Percentiles rank a stretch among this genome's conserved stretches.
phyloP scores from a whole-genome alignment of 257 asterid genomes.

The Mitragyna speciosa region DNA sequence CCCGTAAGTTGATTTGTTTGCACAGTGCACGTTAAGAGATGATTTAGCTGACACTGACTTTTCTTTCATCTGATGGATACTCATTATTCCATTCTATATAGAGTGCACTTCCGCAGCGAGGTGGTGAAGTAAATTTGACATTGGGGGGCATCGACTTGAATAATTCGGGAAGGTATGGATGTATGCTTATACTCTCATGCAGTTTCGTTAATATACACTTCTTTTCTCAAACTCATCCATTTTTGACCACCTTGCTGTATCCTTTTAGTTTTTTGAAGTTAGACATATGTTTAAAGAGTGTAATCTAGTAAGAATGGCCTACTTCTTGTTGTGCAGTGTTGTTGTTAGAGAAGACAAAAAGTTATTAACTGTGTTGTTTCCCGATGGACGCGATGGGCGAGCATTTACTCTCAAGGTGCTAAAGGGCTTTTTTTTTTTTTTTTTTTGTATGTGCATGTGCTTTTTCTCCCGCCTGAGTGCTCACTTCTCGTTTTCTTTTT shows the following conservation, averaged over 20 bases:
- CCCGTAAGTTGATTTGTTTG: not conserved
- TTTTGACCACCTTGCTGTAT: not conserved
- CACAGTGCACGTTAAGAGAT: not conserved
- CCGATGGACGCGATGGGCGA: constrained; percentile 95
- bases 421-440: not conserved
- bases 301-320: not conserved
- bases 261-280: not conserved
- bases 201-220: not conserved
- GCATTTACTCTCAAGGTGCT: constrained; percentile 92
- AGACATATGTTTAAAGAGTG: not conserved
- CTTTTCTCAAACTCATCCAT: not conserved
- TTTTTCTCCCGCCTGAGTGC: no score
- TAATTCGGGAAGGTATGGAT: constrained; percentile 87
- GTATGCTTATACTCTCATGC: not conserved
- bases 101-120: constrained; percentile 91
- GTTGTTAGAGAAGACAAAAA: constrained; percentile 97
- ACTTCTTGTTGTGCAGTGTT: constrained; percentile 53
- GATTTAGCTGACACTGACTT: not conserved
- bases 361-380: constrained; percentile 78
- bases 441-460: not conserved
- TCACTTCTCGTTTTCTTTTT: not conserved
- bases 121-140: constrained; percentile 92
- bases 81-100: constrained; percentile 27
- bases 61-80: constrained; percentile 4
- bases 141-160: constrained; percentile 93